Conservation (phyloP, 2,329 filamentous ascomycete genomes). For the Ustulina deusta region DNA sequence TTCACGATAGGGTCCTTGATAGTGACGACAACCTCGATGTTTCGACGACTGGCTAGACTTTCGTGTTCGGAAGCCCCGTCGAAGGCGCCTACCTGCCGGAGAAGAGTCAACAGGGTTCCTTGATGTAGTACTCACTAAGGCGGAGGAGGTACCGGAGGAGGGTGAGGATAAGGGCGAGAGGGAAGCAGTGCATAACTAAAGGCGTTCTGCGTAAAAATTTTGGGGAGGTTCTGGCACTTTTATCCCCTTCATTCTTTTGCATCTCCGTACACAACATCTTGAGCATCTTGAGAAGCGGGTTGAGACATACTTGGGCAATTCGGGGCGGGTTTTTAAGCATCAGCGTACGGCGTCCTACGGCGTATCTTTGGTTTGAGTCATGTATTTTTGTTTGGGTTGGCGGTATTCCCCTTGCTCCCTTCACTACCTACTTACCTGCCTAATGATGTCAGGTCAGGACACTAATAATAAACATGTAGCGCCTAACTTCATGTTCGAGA, state of each 20-base stretch:
- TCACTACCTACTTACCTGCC: background rate
- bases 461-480: constrained; percentile 18
- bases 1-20: constrained; percentile 61
- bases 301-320: constrained; percentile 17
- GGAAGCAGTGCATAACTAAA: constrained; percentile 31
- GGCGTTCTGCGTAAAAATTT: constrained; percentile 30
- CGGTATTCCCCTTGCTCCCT: background rate
- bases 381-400: constrained; percentile 1
- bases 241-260: constrained; percentile 2
- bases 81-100: background rate
- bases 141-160: background rate
- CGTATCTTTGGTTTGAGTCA: constrained; percentile 12
- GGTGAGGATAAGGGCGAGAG: background rate
- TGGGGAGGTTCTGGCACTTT: constrained; percentile 2
- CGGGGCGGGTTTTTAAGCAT: constrained; percentile 32
- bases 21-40: constrained; percentile 66
- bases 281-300: constrained; percentile 18
- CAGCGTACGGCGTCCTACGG: constrained; percentile 36
- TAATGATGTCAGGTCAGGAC: background rate
- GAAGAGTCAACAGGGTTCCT: background rate
- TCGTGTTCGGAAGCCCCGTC: background rate
- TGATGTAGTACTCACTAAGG: background rate
- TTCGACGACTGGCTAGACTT: constrained; percentile 56
- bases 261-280: constrained; percentile 4
- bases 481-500: background rate